Evolutionary conservation across 805 yeast species (phyloP).

Genomic region (Kluyveromyces nonfermentans): DNA sequence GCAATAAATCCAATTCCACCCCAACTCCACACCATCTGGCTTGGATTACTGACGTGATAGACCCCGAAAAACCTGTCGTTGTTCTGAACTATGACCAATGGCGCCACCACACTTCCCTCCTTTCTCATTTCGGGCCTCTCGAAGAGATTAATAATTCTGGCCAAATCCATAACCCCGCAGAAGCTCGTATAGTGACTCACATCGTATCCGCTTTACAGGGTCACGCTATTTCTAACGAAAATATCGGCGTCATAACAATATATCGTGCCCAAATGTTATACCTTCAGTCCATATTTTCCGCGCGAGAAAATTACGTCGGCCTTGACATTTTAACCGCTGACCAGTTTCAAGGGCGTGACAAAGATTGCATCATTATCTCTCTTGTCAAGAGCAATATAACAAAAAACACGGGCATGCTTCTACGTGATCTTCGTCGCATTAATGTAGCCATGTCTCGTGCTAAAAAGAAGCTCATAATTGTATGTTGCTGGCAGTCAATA

Average conservation of each 20-base stretch:
- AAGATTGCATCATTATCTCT: constrained; percentile 82
- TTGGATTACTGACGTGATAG: constrained; percentile 54
- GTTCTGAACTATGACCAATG: constrained; percentile 68
- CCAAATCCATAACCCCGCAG: constrained; percentile 62
- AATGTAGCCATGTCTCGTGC: constrained; percentile 95
- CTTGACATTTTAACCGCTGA: constrained; percentile 89
- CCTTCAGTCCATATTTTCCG: constrained; percentile 28
- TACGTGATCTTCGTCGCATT: constrained; percentile 83
- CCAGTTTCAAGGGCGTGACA: constrained; percentile 92
- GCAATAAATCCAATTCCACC: background rate
- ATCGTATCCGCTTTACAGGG: constrained; percentile 47
- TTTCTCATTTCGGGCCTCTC: constrained; percentile 36
- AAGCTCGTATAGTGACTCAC: constrained; percentile 55
- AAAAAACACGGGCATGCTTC: constrained; percentile 60
- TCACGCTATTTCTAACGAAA: constrained; percentile 49
- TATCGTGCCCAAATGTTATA: constrained; percentile 70
- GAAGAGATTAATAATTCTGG: constrained; percentile 50
- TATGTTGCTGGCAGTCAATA: constrained; percentile 67
- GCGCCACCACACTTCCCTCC: background rate
- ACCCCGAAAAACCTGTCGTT: constrained; percentile 50
- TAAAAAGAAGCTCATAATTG: constrained; percentile 65
- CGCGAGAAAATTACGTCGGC: constrained; percentile 23
- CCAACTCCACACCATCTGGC: constrained; percentile 2
- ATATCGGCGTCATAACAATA: constrained; percentile 82
- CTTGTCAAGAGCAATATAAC: constrained; percentile 72